Evolutionary conservation across 2,329 filamentous ascomycete genomes (phyloP), one percentile per base, ranked within the genome.

Genomic region (Cladorrhinum sp.): DNA sequence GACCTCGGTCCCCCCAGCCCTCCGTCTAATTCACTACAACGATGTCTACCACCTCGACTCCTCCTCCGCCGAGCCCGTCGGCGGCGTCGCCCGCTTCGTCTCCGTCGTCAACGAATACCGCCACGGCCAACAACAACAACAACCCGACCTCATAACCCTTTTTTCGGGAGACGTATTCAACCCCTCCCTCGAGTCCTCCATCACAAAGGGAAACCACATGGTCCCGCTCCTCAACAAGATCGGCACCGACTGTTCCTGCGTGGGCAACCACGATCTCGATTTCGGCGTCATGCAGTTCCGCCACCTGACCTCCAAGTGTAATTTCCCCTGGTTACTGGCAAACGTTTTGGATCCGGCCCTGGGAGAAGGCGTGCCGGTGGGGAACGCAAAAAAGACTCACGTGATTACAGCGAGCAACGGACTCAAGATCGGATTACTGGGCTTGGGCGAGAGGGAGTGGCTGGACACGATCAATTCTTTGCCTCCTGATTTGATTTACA

Each of bases 151-250:
- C 3, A 71, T 96, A 55, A 93, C 91, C 1, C 82, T 96, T 67
- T 97, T 96, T 75, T 96, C 92, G 2, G 92, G 92, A 39, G 93
- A 96, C 80, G 92, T 89, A 9, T 97, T 95, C 76, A 96, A 96
- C 72, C 92, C 93, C 0, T 94, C 90, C 68, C 77, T 96, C 61
- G 92, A 96, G 75, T 94, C 89, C 69, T 90, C 89, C 18, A 87
- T 96, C 33, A 96, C 92, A 2, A 96, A 96, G 77, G 92, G 87
- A 51, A 82, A 86, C 66, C 93, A 96, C 74, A 96, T 96, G 93
- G 87, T 96, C 9, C 89, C 91, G 0, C 82, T 95, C 9, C 76
- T 97, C 51, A 96, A 96, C 73, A 79, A 82, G 23, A 85, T 92
- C 66, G 86, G 87, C 3, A 95, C 91, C 0, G 83, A 91, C 71